Percentiles rank a stretch among this genome's conserved stretches.
phyloP scores from a whole-genome alignment of 2,329 filamentous ascomycete species.

The Bipolaris cookei region DNA sequence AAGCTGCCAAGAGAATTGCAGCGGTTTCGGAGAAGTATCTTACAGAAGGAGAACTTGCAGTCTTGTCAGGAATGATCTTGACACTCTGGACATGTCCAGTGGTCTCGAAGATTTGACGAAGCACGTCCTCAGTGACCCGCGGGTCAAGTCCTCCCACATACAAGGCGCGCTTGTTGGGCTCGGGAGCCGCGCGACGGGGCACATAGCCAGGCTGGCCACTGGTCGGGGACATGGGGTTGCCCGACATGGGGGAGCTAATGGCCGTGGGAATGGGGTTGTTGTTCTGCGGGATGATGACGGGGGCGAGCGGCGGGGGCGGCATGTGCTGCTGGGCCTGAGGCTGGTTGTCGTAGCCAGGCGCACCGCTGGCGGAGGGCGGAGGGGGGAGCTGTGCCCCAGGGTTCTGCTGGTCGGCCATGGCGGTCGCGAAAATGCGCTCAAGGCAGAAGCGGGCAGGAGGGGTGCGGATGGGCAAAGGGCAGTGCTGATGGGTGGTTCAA shows the following conservation, averaged over 20 bases:
- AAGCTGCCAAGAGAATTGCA: slow-evolving; percentile 18
- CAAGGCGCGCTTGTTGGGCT: slow-evolving; percentile 97
- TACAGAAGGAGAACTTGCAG: slow-evolving; percentile 68
- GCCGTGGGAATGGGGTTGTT: slow-evolving; percentile 93
- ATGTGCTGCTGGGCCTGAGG: slow-evolving; percentile 73
- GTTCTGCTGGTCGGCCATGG: slow-evolving; percentile 79
- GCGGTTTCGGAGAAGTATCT: slow-evolving; percentile 21
- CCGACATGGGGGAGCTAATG: slow-evolving; percentile 85
- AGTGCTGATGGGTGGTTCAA: no score
- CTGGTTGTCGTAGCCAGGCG: slow-evolving; percentile 79
- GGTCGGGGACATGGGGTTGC: slow-evolving; percentile 81
- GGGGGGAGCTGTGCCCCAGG: slow-evolving; percentile 70
- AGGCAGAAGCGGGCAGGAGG: slow-evolving; percentile 18
- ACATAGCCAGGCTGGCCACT: slow-evolving; percentile 76
- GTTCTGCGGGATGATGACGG: slow-evolving; percentile 88
- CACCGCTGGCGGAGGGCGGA: slow-evolving; percentile 71
- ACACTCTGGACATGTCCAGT: slow-evolving; percentile 98
- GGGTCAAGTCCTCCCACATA: slow-evolving; percentile 96
- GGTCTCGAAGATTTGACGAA: slow-evolving; percentile 98
- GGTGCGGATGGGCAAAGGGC: slow-evolving; percentile 12
- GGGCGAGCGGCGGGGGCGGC: slow-evolving; percentile 86
- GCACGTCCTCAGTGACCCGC: slow-evolving; percentile 91
- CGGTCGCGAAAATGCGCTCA: slow-evolving; percentile 27
- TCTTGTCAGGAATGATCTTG: slow-evolving; percentile 99
- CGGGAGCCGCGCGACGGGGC: slow-evolving; percentile 83